Conservation (phyloP, 805 yeast genomes). For the Kodamaea kaohsiungensis region DNA sequence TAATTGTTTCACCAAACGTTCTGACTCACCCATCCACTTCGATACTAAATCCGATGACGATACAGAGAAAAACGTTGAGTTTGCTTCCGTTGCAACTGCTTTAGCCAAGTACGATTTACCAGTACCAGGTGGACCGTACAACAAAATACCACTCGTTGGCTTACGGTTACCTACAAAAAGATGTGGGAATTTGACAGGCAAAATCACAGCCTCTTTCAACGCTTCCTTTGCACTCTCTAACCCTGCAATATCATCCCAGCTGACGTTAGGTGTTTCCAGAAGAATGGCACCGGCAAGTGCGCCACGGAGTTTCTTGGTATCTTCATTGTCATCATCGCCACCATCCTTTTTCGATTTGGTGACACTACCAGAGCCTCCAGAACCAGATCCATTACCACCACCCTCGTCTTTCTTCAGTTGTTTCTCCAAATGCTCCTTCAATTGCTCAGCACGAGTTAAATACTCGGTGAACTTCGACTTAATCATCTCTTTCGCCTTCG, state of each 20-base stretch:
- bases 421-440: constrained; percentile 84
- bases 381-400: background rate
- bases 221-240: constrained; percentile 95
- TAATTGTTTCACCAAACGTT: constrained; percentile 90
- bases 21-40: constrained; percentile 99
- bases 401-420: constrained; percentile 28
- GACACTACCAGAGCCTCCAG: constrained; percentile 48
- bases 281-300: constrained; percentile 91
- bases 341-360: constrained; percentile 53
- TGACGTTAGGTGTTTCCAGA: constrained; percentile 87
- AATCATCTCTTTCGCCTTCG: constrained; percentile 83
- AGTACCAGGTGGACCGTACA: constrained; percentile 87
- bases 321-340: constrained; percentile 68
- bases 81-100: constrained; percentile 98
- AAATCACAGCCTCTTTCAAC: constrained; percentile 91
- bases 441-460: constrained; percentile 87
- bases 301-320: constrained; percentile 84
- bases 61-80: constrained; percentile 93
- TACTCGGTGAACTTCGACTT: constrained; percentile 90
- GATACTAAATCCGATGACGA: constrained; percentile 95
- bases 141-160: constrained; percentile 86
- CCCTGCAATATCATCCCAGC: constrained; percentile 97
- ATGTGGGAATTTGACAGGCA: constrained; percentile 96
- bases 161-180: constrained; percentile 91
- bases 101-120: constrained; percentile 97